These are phyloP conservation scores for Neospora caninum DNA, from an alignment of 169 alveolate genomes.

Conservation along the genomic window DNA sequence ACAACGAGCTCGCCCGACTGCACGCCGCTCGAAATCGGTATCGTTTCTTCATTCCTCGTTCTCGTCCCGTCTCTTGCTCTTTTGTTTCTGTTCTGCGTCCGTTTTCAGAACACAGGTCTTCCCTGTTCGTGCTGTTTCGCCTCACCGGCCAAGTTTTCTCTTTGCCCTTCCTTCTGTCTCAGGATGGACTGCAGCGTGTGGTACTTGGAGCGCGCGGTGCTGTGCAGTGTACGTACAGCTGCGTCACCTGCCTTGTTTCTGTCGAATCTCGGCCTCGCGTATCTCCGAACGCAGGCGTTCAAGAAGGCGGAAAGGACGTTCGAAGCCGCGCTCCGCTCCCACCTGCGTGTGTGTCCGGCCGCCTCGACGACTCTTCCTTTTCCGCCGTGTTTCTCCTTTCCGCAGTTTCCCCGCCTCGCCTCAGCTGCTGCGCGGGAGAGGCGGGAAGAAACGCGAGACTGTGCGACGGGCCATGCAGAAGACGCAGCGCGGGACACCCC, in stretches of 20 bases:
- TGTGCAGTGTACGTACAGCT: slow-evolving; percentile 17
- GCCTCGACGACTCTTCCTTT: background rate
- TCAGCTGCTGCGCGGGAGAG: too few relatives aligned
- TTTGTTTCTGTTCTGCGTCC: background rate
- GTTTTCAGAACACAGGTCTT: too few relatives aligned
- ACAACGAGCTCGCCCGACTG: slow-evolving; percentile 6
- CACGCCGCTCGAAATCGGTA: background rate
- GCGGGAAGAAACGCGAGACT: too few relatives aligned
- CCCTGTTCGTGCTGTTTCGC: background rate
- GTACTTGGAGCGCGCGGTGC: slow-evolving; percentile 9
- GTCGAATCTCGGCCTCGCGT: background rate
- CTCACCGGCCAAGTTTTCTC: background rate
- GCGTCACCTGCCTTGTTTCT: background rate
- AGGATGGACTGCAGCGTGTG: slow-evolving; percentile 3
- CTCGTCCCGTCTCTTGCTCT: background rate
- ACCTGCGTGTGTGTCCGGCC: background rate
- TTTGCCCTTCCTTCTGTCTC: background rate
- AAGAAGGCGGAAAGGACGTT: background rate
- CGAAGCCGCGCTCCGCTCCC: background rate
- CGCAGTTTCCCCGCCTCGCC: background rate
- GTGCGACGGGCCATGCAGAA: too few relatives aligned
- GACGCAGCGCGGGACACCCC: too few relatives aligned
- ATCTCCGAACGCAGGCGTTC: slow-evolving; percentile 6
- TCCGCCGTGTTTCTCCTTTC: background rate
- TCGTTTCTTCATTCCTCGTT: too few relatives aligned